These are phyloP conservation scores for Zygosaccharomyces siamensis DNA, from an alignment of 805 yeast species.

Conservation along the genomic window DNA sequence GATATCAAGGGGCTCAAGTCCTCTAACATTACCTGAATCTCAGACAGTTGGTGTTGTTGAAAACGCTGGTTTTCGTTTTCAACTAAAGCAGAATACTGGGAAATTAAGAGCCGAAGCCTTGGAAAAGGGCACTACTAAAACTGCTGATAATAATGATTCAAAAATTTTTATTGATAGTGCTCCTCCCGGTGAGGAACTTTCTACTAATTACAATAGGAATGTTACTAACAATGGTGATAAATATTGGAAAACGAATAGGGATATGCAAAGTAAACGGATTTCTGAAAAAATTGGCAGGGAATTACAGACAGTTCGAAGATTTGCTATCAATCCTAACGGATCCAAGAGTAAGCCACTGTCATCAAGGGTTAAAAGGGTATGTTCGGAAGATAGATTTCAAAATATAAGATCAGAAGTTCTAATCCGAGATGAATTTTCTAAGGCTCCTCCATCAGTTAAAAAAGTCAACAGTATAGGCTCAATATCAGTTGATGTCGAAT, in stretches of 20 bases:
- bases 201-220: neutral
- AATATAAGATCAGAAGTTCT: neutral
- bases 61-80: conserved; percentile 8
- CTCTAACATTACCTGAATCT: neutral
- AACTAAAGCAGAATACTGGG: conserved; percentile 11
- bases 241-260: conserved; percentile 13
- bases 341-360: conserved; percentile 5
- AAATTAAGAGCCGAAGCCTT: conserved; percentile 8
- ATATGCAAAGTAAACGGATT: conserved; percentile 15
- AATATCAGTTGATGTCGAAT: conserved; percentile 1
- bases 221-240: neutral
- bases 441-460: conserved; percentile 3
- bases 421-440: neutral
- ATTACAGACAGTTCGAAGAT: conserved; percentile 13
- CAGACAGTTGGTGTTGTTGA: neutral
- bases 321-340: conserved; percentile 1
- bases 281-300: conserved; percentile 16
- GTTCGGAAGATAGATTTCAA: conserved; percentile 4
- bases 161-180: neutral
- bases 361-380: conserved; percentile 5
- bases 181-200: neutral
- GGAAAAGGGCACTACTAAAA: neutral
- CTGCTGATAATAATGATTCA: neutral
- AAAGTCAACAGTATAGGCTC: conserved; percentile 3
- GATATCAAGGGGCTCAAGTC: neutral